Evolutionary conservation across 163 green algal genomes (phyloP), one percentile per base, ranked within the genome.

Genomic region (Scenedesmus sp.): DNA sequence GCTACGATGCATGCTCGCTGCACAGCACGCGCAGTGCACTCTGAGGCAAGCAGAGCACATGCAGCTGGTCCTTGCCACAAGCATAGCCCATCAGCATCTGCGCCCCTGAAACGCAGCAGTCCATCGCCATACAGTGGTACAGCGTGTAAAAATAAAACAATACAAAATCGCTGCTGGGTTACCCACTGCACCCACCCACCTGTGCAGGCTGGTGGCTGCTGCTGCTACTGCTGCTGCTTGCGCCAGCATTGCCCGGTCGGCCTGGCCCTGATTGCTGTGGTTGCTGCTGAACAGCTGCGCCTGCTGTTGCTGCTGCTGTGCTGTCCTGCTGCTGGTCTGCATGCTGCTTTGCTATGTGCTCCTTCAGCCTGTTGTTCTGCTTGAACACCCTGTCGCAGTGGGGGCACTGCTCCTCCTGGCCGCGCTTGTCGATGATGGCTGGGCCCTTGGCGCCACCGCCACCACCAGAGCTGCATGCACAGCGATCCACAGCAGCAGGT

Each of bases 301-400:
- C 56, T 92, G 77, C 3, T 77, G 87, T 57, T 87, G 82, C 3
- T 77, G 87, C 64, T 87, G 82, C 4, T 86, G 82, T 26, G 77
- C 52, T 55, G 82, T 76, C 84, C 20, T 16, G 73, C 85, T 82
- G 60, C 74, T 59, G 87, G 34, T 97, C 91, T 10, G 93, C 89
- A 82, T 96, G 92, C 55, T 98, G 95, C 91, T 97, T 97, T 52
- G 95, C 93, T 7, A 98, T 94, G 92, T 98, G 96, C n/a, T 98
- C 95, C 76, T 97, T 96, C 12, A 98, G 94, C 1, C 96, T 89
- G 16, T 91, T 94, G 64, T 86, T 95, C 94, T 99, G 97, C 90
- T 98, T 98, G 94, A 98, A 99, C 4, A 97, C 92, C 34, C 97
- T 94, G 82, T 98, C 96, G 87, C 98, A 99, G 93, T 99, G 96